phyloP scores from a whole-genome alignment of 2,329 filamentous ascomycete genomes.

The Drechslera avenae region DNA sequence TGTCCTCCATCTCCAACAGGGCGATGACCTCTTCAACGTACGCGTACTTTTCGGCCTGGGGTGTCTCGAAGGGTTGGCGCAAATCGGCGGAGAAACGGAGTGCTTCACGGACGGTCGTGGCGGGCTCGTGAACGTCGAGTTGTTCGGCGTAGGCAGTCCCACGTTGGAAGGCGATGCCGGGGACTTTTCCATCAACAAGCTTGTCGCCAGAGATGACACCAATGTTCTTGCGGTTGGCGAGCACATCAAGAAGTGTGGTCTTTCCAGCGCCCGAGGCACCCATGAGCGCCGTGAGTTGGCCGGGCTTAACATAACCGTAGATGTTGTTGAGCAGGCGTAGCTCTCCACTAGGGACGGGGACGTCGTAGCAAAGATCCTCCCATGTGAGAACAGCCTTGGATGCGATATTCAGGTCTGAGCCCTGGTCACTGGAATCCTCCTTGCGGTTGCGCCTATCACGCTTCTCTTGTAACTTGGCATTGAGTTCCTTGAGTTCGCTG shows the following conservation, averaged over 20 bases:
- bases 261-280: constrained; percentile 72
- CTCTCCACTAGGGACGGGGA: constrained; percentile 68
- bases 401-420: constrained; percentile 56
- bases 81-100: constrained; percentile 69
- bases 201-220: constrained; percentile 68
- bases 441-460: constrained; percentile 58
- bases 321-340: constrained; percentile 63
- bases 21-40: constrained; percentile 70
- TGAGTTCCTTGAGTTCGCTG: constrained; percentile 68
- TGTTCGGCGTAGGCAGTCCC: constrained; percentile 70
- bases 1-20: constrained; percentile 68
- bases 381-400: constrained; percentile 64
- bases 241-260: constrained; percentile 80
- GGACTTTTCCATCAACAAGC: constrained; percentile 64
- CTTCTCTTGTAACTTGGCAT: constrained; percentile 66
- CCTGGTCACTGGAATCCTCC: constrained; percentile 49
- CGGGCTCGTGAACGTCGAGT: constrained; percentile 67
- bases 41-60: constrained; percentile 65
- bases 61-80: constrained; percentile 64
- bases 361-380: constrained; percentile 65
- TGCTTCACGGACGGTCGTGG: constrained; percentile 68
- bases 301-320: constrained; percentile 62
- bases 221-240: constrained; percentile 69
- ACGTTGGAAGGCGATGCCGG: constrained; percentile 66
- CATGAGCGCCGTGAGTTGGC: constrained; percentile 57